A percentile compares a stretch with the other conserved stretches of the same genome.
Conservation (phyloP, 768 basidiomycete species). For the Termitomyces sp. region DNA sequence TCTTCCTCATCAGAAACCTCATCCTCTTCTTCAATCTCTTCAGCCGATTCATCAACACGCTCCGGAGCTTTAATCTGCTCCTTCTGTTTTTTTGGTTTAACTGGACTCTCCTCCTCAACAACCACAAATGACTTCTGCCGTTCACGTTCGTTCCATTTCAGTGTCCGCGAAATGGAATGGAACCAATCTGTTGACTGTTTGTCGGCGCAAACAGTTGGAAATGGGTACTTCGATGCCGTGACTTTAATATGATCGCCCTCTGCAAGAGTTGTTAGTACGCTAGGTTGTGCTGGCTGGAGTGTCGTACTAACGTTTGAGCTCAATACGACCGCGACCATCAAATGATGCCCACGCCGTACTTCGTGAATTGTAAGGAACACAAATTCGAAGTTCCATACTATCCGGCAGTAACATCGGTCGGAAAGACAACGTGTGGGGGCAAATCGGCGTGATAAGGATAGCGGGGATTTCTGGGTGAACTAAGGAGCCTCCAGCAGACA, state of each 20-base stretch:
- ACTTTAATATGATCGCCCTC: constrained; percentile 99
- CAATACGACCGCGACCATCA: constrained; percentile 94
- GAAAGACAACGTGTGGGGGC: constrained; percentile 98
- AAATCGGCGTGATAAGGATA: constrained; percentile 94
- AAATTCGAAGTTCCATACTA: constrained; percentile 96
- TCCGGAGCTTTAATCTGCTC: constrained; percentile 14
- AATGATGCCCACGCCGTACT: constrained; percentile 99
- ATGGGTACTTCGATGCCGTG: constrained; percentile 94
- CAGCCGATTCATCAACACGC: constrained; percentile 16
- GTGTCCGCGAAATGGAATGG: constrained; percentile 90
- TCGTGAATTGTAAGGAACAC: constrained; percentile 98
- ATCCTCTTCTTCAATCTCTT: constrained; percentile 42
- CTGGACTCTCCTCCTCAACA: constrained; percentile 87
- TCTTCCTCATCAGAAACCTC: constrained; percentile 52
- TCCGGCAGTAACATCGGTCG: constrained; percentile 98
- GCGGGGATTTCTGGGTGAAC: constrained; percentile 98
- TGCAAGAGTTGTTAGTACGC: constrained; percentile 30
- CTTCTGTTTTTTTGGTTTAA: constrained; percentile 33
- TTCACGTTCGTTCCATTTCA: constrained; percentile 99
- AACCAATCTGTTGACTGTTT: constrained; percentile 99
- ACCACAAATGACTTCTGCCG: constrained; percentile 99
- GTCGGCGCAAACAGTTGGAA: constrained; percentile 97
- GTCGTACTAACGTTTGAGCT: constrained; percentile 81
- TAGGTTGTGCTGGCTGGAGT: constrained; percentile 3
- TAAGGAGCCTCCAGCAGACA: constrained; percentile 96